A percentile compares a stretch with the other conserved stretches of the same genome.
Evolutionary conservation across 306 rosid species (phyloP).

Genomic region (Gastrolobium villosum): DNA sequence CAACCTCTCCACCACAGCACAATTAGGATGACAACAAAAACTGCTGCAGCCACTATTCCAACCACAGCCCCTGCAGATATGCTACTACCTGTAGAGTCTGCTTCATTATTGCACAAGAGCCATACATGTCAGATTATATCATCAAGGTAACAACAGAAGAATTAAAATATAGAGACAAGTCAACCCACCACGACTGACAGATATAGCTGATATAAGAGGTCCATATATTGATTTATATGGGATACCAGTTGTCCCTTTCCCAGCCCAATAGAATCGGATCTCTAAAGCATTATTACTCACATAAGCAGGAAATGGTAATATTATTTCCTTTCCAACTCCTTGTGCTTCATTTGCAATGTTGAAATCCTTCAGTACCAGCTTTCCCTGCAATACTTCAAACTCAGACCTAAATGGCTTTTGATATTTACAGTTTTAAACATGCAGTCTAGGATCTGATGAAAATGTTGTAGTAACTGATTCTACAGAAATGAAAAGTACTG

Average conservation of each 20-base stretch:
- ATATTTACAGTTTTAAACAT: background rate
- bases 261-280: slow-evolving; percentile 72
- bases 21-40: slow-evolving; percentile 29
- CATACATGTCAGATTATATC: background rate
- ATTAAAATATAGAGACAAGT: background rate
- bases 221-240: slow-evolving; percentile 66
- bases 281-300: slow-evolving; percentile 52
- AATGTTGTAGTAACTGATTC: background rate
- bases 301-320: background rate
- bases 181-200: slow-evolving; percentile 50
- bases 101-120: background rate
- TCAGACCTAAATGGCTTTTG: background rate
- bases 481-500: background rate
- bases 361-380: slow-evolving; percentile 51
- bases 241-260: slow-evolving; percentile 68
- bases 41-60: slow-evolving; percentile 49
- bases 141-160: background rate
- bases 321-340: slow-evolving; percentile 42
- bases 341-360: slow-evolving; percentile 62
- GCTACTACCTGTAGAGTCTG: slow-evolving; percentile 13
- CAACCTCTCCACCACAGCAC: slow-evolving; percentile 43
- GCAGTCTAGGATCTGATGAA: background rate
- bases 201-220: slow-evolving; percentile 78
- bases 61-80: slow-evolving; percentile 39
- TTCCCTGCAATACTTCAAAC: slow-evolving; percentile 53